phyloP scores from a whole-genome alignment of 2,329 filamentous ascomycete species.

The Macrophomina pseudophaseolina region DNA sequence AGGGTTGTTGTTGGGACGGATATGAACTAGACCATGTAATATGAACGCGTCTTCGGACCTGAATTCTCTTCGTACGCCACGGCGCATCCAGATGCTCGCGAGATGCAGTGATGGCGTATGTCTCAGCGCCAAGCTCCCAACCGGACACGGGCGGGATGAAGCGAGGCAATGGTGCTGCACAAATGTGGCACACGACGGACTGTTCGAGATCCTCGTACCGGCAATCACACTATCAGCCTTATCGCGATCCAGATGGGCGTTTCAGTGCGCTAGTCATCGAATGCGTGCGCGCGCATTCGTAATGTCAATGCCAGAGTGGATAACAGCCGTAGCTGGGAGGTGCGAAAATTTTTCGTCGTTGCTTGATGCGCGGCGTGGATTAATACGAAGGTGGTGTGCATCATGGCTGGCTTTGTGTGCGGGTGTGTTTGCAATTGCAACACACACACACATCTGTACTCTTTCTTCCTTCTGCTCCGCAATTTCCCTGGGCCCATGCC shows the following conservation, averaged over 20 bases:
- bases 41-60: not conserved
- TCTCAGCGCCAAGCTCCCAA: not conserved
- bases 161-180: not conserved
- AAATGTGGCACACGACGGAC: not conserved
- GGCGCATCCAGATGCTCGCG: not conserved
- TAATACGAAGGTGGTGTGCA: not conserved
- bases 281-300: not conserved
- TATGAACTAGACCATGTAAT: slow-evolving; percentile 20
- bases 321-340: not conserved
- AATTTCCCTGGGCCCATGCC: not conserved
- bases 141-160: slow-evolving; percentile 8
- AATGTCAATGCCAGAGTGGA: not conserved
- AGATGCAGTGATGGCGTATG: not conserved
- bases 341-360: not conserved
- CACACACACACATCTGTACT: not conserved
- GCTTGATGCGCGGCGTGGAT: not conserved
- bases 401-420: not conserved
- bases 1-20: not conserved
- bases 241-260: slow-evolving; percentile 9
- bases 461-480: not conserved
- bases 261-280: not conserved
- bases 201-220: slow-evolving; percentile 14
- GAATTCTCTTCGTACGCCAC: not conserved
- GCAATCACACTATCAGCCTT: slow-evolving; percentile 15
- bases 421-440: not conserved